Percentiles rank a stretch among this genome's conserved stretches.
Conservation (phyloP, 2,329 filamentous ascomycete species). For the Pseudocercospora crystallina region DNA sequence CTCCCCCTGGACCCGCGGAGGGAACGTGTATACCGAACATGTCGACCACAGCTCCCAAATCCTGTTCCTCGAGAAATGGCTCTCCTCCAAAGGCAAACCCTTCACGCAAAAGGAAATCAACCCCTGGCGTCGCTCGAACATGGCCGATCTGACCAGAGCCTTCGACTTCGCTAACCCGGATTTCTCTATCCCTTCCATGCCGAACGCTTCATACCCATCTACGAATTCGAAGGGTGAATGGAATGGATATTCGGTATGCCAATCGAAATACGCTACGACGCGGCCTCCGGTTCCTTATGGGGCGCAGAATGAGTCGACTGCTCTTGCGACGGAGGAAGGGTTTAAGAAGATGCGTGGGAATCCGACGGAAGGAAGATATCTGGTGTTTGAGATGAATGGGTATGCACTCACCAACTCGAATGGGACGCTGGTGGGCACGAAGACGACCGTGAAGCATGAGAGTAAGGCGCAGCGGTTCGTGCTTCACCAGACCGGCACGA, state of each 20-base stretch:
- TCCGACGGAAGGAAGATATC: conserved; percentile 56
- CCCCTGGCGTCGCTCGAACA: conserved; percentile 48
- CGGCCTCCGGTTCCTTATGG: conserved; percentile 52
- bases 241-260: conserved; percentile 48
- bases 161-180: conserved; percentile 51
- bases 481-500: conserved; percentile 44
- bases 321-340: conserved; percentile 51
- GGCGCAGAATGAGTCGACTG: conserved; percentile 39
- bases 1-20: conserved; percentile 56
- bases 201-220: conserved; percentile 46
- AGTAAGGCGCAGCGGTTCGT: conserved; percentile 51
- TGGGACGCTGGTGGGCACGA: conserved; percentile 16
- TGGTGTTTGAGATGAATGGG: conserved; percentile 52
- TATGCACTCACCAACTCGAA: conserved; percentile 38
- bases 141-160: conserved; percentile 51
- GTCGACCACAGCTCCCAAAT: conserved; percentile 58
- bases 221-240: conserved; percentile 45
- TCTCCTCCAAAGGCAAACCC: conserved; percentile 45
- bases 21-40: conserved; percentile 55
- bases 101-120: conserved; percentile 47
- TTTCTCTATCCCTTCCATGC: conserved; percentile 49
- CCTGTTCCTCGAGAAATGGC: conserved; percentile 55
- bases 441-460: conserved; percentile 40
- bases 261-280: conserved; percentile 38
- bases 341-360: conserved; percentile 55